Evolutionary conservation across 768 basidiomycete genomes (phyloP).

Genomic region (Hemileccinum rubropunctum): DNA sequence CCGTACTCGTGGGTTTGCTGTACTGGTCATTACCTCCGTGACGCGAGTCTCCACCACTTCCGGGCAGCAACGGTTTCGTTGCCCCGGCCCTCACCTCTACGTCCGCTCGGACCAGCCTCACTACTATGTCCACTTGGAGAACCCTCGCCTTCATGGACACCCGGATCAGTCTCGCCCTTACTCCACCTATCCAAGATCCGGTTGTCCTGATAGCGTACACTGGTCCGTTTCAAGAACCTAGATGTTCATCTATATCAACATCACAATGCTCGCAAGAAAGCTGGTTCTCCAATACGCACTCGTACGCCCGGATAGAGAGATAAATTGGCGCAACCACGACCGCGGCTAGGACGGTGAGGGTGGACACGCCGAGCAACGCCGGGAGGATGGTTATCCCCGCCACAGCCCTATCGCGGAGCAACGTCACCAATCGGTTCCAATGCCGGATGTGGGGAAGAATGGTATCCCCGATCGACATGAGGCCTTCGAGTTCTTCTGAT

Average conservation of each 20-base stretch:
- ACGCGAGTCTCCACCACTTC: not conserved
- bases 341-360: conserved; percentile 11
- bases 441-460: conserved; percentile 20
- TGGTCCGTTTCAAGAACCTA: not conserved
- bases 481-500: conserved; percentile 14
- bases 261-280: not conserved
- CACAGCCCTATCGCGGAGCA: conserved; percentile 6
- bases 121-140: not conserved
- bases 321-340: conserved; percentile 7
- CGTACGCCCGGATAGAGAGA: not conserved
- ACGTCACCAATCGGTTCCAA: conserved; percentile 14
- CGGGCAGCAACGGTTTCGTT: not conserved
- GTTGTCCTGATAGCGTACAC: not conserved
- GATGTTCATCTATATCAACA: not conserved
- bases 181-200: not conserved
- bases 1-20: not conserved
- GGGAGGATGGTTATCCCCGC: conserved; percentile 10
- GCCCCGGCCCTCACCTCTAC: not conserved
- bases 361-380: conserved; percentile 18
- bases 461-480: conserved; percentile 16
- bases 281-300: conserved; percentile 6
- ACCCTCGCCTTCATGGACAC: not conserved
- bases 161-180: not conserved
- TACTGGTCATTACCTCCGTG: no score
- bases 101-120: not conserved